phyloP scores from a whole-genome alignment of 2,329 filamentous ascomycete genomes.

The Talaromyces atroroseus region DNA sequence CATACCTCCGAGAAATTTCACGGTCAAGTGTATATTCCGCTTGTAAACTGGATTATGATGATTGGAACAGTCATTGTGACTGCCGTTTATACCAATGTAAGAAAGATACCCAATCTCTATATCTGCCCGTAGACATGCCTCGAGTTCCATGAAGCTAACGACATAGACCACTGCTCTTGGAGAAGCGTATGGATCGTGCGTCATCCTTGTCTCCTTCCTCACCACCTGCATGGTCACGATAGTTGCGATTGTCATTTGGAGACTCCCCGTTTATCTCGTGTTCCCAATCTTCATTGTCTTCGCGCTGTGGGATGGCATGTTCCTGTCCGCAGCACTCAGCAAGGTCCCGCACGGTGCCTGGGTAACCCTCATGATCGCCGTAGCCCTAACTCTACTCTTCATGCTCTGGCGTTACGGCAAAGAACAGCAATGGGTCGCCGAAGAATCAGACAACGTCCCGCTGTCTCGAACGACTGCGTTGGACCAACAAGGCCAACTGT shows the following conservation, averaged over 20 bases:
- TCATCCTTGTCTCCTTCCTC: slow-evolving; percentile 74
- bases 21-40: slow-evolving; percentile 70
- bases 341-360: slow-evolving; percentile 73
- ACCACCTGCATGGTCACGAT: slow-evolving; percentile 69
- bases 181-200: slow-evolving; percentile 72
- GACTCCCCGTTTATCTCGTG: slow-evolving; percentile 56
- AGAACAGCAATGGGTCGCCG: slow-evolving; percentile 68
- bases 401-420: slow-evolving; percentile 75
- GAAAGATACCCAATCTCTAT: not conserved
- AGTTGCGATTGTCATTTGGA: slow-evolving; percentile 68
- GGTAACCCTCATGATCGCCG: slow-evolving; percentile 66
- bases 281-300: slow-evolving; percentile 59
- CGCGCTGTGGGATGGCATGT: slow-evolving; percentile 62
- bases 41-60: slow-evolving; percentile 73
- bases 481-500: slow-evolving; percentile 19
- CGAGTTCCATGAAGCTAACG: not conserved
- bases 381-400: slow-evolving; percentile 59
- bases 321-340: slow-evolving; percentile 62
- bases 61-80: slow-evolving; percentile 69
- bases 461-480: slow-evolving; percentile 30
- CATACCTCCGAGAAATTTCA: slow-evolving; percentile 67
- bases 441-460: slow-evolving; percentile 55
- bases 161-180: slow-evolving; percentile 60
- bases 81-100: slow-evolving; percentile 62
- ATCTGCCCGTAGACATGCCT: no score